Evolutionary conservation across 2,329 filamentous ascomycete species (phyloP).

Genomic region (Penicillium sp.): DNA sequence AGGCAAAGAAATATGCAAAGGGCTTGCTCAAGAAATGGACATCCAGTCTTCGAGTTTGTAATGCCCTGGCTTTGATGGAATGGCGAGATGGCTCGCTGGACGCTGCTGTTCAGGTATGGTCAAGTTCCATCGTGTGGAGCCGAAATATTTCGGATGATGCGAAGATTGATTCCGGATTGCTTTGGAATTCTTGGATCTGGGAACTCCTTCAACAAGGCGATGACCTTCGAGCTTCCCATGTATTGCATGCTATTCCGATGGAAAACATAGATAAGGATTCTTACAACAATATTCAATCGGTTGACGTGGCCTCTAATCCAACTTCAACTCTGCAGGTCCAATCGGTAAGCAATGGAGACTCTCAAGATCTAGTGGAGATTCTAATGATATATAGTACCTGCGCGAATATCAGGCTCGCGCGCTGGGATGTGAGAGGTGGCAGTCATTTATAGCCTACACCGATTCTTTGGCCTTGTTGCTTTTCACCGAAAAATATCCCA

Average conservation of each 20-base stretch:
- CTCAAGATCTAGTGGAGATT: conserved; percentile 10
- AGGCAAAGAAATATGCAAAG: conserved; percentile 73
- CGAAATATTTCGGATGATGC: conserved; percentile 20
- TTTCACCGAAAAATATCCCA: conserved; percentile 61
- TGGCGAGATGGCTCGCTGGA: conserved; percentile 59
- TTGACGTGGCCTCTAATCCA: conserved; percentile 28
- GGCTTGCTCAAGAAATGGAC: conserved; percentile 70
- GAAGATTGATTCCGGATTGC: conserved; percentile 44
- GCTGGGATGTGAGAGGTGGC: conserved; percentile 54
- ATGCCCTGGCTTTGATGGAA: conserved; percentile 78
- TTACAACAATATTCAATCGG: conserved; percentile 22
- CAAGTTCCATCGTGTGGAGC: conserved; percentile 67
- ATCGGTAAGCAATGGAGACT: conserved; percentile 37
- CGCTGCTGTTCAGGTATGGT: conserved; percentile 67
- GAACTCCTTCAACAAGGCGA: conserved; percentile 60
- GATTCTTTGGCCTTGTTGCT: conserved; percentile 68
- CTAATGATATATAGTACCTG: conserved; percentile 62
- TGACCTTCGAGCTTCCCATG: conserved; percentile 38
- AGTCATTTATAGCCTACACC: conserved; percentile 59
- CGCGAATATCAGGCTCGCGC: conserved; percentile 59
- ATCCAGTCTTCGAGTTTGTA: conserved; percentile 71
- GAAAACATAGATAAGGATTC: conserved; percentile 37
- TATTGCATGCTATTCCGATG: conserved; percentile 47
- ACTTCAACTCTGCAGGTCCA: conserved; percentile 43
- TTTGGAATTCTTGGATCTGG: conserved; percentile 71